phyloP scores from a whole-genome alignment of 805 yeast genomes.

The Yarrowia phangngaensis region DNA sequence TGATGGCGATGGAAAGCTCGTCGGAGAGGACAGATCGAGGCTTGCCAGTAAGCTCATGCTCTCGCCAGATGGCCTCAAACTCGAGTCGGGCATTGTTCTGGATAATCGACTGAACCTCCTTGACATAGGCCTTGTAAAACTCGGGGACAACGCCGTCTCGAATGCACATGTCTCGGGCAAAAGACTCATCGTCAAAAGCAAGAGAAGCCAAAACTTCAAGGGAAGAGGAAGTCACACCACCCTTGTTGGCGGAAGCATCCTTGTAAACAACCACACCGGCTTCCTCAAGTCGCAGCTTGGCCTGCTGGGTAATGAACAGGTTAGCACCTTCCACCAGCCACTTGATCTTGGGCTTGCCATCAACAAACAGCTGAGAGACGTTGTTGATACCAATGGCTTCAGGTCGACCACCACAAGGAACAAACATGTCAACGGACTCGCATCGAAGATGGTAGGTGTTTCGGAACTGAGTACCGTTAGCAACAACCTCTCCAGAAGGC shows the following conservation, averaged over 20 bases:
- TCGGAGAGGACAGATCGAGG: slow-evolving; percentile 69
- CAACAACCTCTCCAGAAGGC: slow-evolving; percentile 71
- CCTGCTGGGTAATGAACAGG: slow-evolving; percentile 89
- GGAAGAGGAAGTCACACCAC: slow-evolving; percentile 97
- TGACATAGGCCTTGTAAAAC: slow-evolving; percentile 79
- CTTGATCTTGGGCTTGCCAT: slow-evolving; percentile 74
- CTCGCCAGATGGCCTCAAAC: slow-evolving; percentile 81
- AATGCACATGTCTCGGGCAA: slow-evolving; percentile 74
- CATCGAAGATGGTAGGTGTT: slow-evolving; percentile 80
- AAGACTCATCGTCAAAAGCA: slow-evolving; percentile 80
- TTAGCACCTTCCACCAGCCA: slow-evolving; percentile 97
- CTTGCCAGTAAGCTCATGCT: slow-evolving; percentile 59
- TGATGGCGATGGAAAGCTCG: slow-evolving; percentile 74
- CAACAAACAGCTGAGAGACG: slow-evolving; percentile 64
- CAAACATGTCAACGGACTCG: slow-evolving; percentile 74
- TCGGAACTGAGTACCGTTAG: slow-evolving; percentile 86
- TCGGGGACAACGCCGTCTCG: slow-evolving; percentile 52
- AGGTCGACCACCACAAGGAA: slow-evolving; percentile 99
- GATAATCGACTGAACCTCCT: slow-evolving; percentile 73
- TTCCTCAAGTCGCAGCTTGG: slow-evolving; percentile 77
- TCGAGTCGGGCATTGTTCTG: slow-evolving; percentile 76
- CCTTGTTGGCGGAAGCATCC: slow-evolving; percentile 96
- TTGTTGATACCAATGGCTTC: slow-evolving; percentile 88
- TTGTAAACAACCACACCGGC: slow-evolving; percentile 87
- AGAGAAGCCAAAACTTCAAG: slow-evolving; percentile 92